Conservation (phyloP, 2,329 filamentous ascomycete species). For the Phyllosticta paracitricarpa region DNA sequence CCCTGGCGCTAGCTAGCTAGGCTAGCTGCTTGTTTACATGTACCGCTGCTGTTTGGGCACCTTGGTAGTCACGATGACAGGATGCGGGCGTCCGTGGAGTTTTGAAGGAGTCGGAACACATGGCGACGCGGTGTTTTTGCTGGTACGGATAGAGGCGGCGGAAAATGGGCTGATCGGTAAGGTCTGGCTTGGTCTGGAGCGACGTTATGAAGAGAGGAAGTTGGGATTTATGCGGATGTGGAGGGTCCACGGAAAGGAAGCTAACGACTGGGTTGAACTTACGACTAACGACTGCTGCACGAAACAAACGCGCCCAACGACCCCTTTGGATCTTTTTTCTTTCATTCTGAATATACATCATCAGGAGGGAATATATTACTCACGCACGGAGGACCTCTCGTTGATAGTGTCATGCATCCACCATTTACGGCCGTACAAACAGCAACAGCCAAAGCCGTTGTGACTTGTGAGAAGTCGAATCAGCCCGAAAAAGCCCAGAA, state of each 20-base stretch:
- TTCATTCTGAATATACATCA: background rate
- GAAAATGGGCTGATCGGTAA: background rate
- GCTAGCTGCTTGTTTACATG: background rate
- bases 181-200: background rate
- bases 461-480: background rate
- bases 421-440: background rate
- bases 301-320: background rate
- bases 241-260: background rate
- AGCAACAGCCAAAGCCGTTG: background rate
- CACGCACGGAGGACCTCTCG: background rate
- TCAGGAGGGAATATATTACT: background rate
- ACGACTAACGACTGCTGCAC: background rate
- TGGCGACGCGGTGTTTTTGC: background rate
- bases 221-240: too few relatives aligned
- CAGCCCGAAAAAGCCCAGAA: background rate
- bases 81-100: background rate
- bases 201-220: background rate
- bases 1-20: slow-evolving; percentile 21
- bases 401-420: background rate
- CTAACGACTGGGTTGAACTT: background rate
- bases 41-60: background rate
- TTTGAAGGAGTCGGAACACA: background rate
- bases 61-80: background rate
- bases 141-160: background rate
- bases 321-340: background rate